phyloP scores from a whole-genome alignment of 495 filamentous ascomycete species.

The Stereocaulon alpinum region DNA sequence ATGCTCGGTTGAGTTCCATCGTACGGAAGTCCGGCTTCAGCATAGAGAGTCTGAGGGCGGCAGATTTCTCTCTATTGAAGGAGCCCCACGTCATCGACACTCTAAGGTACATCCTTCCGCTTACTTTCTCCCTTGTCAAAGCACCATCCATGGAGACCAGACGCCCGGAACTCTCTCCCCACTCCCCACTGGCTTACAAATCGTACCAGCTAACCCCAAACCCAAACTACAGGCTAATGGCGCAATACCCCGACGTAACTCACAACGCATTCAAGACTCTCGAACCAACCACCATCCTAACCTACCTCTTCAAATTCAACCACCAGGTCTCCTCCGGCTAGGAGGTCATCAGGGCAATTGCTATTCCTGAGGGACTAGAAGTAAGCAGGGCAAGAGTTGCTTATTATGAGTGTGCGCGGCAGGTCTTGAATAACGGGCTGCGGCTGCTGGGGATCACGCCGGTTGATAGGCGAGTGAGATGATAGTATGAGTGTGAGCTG shows the following conservation, averaged over 20 bases:
- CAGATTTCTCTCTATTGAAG: not conserved
- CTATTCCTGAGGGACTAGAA: slow-evolving; percentile 45
- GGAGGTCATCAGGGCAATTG: slow-evolving; percentile 66
- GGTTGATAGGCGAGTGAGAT: slow-evolving; percentile 46
- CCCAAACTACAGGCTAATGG: slow-evolving; percentile 26
- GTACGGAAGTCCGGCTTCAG: slow-evolving; percentile 38
- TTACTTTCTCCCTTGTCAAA: no score
- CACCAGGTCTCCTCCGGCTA: slow-evolving; percentile 72
- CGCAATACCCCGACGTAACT: slow-evolving; percentile 52
- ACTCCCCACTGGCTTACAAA: no score
- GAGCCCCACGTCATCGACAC: slow-evolving; percentile 41
- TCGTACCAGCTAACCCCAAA: no score
- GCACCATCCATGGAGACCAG: no score
- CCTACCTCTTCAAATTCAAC: slow-evolving; percentile 80
- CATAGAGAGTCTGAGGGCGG: slow-evolving; percentile 27
- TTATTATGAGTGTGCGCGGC: slow-evolving; percentile 64
- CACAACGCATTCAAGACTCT: slow-evolving; percentile 49
- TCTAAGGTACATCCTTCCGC: slow-evolving; percentile 27
- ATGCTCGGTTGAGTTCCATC: slow-evolving; percentile 56
- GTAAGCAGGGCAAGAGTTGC: slow-evolving; percentile 70
- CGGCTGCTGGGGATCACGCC: slow-evolving; percentile 65
- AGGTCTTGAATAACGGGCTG: slow-evolving; percentile 76
- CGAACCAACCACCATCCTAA: slow-evolving; percentile 59
- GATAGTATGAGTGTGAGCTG: slow-evolving; percentile 13
- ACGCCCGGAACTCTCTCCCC: no score